These are phyloP conservation scores for Piromyces finnis DNA, from an alignment of 192 early-diverging fungal species.

Conservation along the genomic window DNA sequence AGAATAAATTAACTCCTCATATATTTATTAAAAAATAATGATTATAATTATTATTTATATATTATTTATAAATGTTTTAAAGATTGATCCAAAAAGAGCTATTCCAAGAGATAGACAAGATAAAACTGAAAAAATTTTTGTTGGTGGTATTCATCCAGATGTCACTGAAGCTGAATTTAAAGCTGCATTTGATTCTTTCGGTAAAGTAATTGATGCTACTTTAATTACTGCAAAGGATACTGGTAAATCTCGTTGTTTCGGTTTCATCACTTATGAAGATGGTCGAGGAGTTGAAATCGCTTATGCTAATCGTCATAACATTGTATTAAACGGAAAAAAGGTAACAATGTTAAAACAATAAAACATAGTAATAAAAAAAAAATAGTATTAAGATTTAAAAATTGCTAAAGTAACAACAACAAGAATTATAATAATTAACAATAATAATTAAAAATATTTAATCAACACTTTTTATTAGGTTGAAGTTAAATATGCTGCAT, in stretches of 20 bases:
- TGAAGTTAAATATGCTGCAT: background rate
- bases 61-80: too few species aligned
- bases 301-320: background rate
- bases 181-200: conserved; percentile 70
- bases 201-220: conserved; percentile 63
- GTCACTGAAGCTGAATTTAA: conserved; percentile 68
- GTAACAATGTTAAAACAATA: too few species aligned
- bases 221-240: conserved; percentile 73
- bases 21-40: too few species aligned
- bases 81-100: conserved; percentile 62
- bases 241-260: conserved; percentile 79
- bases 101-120: conserved; percentile 55
- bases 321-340: background rate
- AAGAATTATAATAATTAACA: too few species aligned
- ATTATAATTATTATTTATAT: too few species aligned
- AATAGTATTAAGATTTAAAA: too few species aligned
- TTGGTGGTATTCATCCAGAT: conserved; percentile 71
- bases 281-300: conserved; percentile 44
- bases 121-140: conserved; percentile 79
- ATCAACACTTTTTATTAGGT: too few species aligned
- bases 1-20: too few species aligned
- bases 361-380: too few species aligned
- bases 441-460: too few species aligned
- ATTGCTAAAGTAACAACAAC: too few species aligned
- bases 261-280: conserved; percentile 80